Evolutionary conservation across 2,329 filamentous ascomycete genomes (phyloP).

Genomic region (Aureobasidium namibiae): DNA sequence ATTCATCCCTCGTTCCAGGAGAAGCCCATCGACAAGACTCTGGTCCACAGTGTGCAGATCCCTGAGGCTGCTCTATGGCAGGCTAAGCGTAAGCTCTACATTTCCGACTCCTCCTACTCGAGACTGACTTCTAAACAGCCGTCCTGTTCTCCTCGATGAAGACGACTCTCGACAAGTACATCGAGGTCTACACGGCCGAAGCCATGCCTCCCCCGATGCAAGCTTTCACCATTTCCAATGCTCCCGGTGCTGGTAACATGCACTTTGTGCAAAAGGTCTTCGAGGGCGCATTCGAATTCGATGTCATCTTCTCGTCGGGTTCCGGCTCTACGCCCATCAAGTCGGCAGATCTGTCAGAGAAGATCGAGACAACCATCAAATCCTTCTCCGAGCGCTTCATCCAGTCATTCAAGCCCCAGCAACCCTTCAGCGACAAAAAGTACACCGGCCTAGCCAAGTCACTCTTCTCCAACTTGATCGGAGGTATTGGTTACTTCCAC

Average conservation of each 20-base stretch:
- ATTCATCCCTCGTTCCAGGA: slow-evolving; percentile 56
- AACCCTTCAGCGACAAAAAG: slow-evolving; percentile 62
- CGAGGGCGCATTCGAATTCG: slow-evolving; percentile 82
- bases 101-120: slow-evolving; percentile 26
- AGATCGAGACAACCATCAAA: slow-evolving; percentile 58
- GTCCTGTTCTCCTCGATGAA: slow-evolving; percentile 58
- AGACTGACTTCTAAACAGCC: slow-evolving; percentile 31
- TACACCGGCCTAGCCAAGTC: slow-evolving; percentile 76
- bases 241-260: slow-evolving; percentile 63
- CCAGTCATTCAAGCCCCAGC: slow-evolving; percentile 61
- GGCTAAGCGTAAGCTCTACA: slow-evolving; percentile 46
- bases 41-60: slow-evolving; percentile 63
- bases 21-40: slow-evolving; percentile 66
- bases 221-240: slow-evolving; percentile 69
- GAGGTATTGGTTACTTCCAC: slow-evolving; percentile 92
- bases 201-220: slow-evolving; percentile 75
- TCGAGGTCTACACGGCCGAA: slow-evolving; percentile 53
- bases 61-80: slow-evolving; percentile 73
- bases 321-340: slow-evolving; percentile 34
- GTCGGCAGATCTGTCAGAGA: slow-evolving; percentile 56
- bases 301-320: slow-evolving; percentile 78
- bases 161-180: slow-evolving; percentile 50
- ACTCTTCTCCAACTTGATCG: slow-evolving; percentile 88
- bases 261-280: slow-evolving; percentile 91
- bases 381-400: slow-evolving; percentile 69